Conservation (phyloP, 306 rosid genomes). For the Malus sieversii region DNA sequence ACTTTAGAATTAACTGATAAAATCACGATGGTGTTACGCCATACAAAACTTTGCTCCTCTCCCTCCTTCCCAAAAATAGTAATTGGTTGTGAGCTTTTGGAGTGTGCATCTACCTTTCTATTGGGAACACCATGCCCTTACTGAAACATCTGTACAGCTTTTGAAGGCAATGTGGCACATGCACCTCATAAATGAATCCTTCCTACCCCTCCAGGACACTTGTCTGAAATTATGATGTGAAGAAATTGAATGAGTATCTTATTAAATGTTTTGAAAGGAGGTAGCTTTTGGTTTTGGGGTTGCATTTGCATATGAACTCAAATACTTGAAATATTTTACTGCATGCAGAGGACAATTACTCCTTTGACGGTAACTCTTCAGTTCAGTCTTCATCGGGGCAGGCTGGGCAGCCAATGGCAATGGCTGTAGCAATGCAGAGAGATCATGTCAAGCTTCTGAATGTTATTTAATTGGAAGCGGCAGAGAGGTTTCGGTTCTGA, state of each 20-base stretch:
- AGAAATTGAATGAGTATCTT: slow-evolving; percentile 20
- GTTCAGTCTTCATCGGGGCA: not conserved
- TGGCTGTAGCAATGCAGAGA: not conserved
- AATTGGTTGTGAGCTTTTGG: slow-evolving; percentile 17
- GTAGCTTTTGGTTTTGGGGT: slow-evolving; percentile 3
- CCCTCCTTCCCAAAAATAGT: not conserved
- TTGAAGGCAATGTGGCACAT: slow-evolving; percentile 52
- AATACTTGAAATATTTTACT: not conserved
- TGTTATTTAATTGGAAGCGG: not conserved
- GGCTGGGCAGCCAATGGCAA: not conserved
- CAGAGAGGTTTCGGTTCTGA: not conserved
- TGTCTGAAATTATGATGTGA: slow-evolving; percentile 15
- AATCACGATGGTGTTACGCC: not conserved
- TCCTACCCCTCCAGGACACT: slow-evolving; percentile 17
- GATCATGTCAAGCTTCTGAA: not conserved
- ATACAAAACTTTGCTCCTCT: not conserved
- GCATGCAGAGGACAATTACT: slow-evolving; percentile 21
- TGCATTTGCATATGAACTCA: slow-evolving; percentile 11
- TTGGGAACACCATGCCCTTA: slow-evolving; percentile 13
- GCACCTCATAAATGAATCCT: slow-evolving; percentile 47
- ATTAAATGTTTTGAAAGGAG: slow-evolving; percentile 24
- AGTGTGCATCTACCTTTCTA: slow-evolving; percentile 9
- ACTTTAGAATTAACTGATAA: not conserved
- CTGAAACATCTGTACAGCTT: slow-evolving; percentile 28
- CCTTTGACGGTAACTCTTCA: slow-evolving; percentile 21